Evolutionary conservation across 108 stramenopile genomes (phyloP).

Genomic region (Epipyxis sp.): DNA sequence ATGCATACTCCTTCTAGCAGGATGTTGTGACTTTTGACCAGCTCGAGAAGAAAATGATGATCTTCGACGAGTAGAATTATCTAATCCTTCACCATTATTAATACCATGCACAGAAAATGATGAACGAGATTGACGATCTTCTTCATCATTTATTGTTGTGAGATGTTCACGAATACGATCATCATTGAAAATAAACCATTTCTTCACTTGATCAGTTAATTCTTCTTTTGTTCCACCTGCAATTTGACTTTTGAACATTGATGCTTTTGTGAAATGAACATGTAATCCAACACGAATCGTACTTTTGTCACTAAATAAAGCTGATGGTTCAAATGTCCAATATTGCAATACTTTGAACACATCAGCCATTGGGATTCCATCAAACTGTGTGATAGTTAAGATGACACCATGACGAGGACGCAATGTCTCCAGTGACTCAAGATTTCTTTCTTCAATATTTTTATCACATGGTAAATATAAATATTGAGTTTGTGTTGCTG

Average conservation of each 20-base stretch:
- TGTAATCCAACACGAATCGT: constrained; percentile 1
- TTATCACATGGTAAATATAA: constrained; percentile 1
- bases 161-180: too few relatives aligned
- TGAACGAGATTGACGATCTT: too few relatives aligned
- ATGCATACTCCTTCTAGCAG: too few relatives aligned
- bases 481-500: constrained; percentile 31
- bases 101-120: too few relatives aligned
- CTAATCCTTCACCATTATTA: too few relatives aligned
- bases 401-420: background rate
- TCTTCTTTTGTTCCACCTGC: constrained; percentile 5
- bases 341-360: constrained; percentile 30
- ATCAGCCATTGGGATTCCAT: constrained; percentile 31
- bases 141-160: too few relatives aligned
- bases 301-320: background rate
- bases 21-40: too few relatives aligned
- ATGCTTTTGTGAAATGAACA: constrained; percentile 4
- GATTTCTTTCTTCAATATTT: background rate
- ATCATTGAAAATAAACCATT: constrained; percentile 2
- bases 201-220: background rate
- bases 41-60: too few relatives aligned
- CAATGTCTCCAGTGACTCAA: background rate
- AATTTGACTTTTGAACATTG: constrained; percentile 21
- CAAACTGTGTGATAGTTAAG: background rate
- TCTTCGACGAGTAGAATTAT: too few relatives aligned
- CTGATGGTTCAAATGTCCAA: background rate